Conservation (phyloP, 768 basidiomycete species). For the Neoboletus subvelutipes region DNA sequence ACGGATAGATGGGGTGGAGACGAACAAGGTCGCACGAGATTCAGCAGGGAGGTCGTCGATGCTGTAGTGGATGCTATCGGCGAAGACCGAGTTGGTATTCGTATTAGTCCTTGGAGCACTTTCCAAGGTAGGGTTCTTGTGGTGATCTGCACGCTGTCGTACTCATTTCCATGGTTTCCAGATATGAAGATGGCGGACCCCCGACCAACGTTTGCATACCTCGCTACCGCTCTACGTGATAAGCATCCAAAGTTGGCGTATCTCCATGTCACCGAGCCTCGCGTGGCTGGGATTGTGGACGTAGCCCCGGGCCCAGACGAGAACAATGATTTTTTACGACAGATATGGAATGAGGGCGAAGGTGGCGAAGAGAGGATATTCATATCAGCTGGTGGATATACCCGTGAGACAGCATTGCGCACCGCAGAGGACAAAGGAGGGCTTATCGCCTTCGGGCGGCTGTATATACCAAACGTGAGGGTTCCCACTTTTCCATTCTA, state of each 20-base stretch:
- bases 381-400: too few species aligned
- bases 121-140: conserved; percentile 36
- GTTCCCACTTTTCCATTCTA: too few species aligned
- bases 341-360: conserved; percentile 40
- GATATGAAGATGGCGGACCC: conserved; percentile 55
- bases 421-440: too few species aligned
- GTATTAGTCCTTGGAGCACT: conserved; percentile 55
- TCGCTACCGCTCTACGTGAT: conserved; percentile 41
- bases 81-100: conserved; percentile 49
- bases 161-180: conserved; percentile 9
- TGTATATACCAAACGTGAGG: too few species aligned
- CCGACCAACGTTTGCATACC: conserved; percentile 51
- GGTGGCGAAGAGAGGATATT: conserved; percentile 30
- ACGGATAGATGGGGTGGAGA: conserved; percentile 70
- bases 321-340: conserved; percentile 45
- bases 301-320: conserved; percentile 4
- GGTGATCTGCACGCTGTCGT: too few species aligned
- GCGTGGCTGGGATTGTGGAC: conserved; percentile 17
- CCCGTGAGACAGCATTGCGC: too few species aligned
- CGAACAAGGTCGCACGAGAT: conserved; percentile 57
- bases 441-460: too few species aligned
- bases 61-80: conserved; percentile 55
- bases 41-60: conserved; percentile 53
- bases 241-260: conserved; percentile 43
- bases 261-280: conserved; percentile 49